A percentile compares a stretch with the other conserved stretches of the same genome.
phyloP scores from a whole-genome alignment of 768 basidiomycete species.

The Boletus bicolor region DNA sequence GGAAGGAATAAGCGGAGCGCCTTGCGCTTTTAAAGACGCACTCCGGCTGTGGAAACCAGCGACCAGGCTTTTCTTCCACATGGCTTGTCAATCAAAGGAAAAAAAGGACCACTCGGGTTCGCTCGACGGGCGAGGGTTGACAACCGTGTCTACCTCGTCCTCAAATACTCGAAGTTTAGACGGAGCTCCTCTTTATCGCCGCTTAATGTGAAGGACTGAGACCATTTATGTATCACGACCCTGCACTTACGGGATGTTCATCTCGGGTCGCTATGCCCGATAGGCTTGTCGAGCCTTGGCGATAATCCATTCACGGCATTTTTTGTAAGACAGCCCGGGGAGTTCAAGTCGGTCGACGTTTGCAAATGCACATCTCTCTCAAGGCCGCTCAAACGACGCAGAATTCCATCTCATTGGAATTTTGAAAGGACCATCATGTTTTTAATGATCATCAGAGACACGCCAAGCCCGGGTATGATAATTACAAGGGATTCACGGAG shows the following conservation, averaged over 20 bases:
- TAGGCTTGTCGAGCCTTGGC: neutral
- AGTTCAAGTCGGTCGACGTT: neutral
- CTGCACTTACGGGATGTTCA: neutral
- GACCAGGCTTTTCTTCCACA: slow-evolving; percentile 18
- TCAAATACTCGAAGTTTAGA: slow-evolving; percentile 9
- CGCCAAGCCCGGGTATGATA: neutral
- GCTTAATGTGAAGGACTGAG: neutral
- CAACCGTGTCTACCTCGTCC: neutral
- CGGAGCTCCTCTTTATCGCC: neutral
- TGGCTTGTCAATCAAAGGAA: neutral
- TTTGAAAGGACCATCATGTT: neutral
- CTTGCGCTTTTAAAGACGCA: slow-evolving; percentile 6
- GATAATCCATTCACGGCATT: neutral
- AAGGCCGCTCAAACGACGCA: neutral
- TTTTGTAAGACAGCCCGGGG: neutral
- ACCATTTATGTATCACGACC: neutral
- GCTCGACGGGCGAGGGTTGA: neutral
- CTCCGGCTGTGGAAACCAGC: slow-evolving; percentile 11
- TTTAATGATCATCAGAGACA: neutral
- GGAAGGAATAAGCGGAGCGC: slow-evolving; percentile 13
- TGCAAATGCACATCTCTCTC: neutral
- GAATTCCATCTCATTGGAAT: neutral
- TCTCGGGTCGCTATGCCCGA: neutral
- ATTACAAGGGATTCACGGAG: neutral
- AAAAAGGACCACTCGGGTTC: neutral